Base-by-base conservation (phyloP, 352 stramenopile species). In the Globisporangium ultimum region DNA sequence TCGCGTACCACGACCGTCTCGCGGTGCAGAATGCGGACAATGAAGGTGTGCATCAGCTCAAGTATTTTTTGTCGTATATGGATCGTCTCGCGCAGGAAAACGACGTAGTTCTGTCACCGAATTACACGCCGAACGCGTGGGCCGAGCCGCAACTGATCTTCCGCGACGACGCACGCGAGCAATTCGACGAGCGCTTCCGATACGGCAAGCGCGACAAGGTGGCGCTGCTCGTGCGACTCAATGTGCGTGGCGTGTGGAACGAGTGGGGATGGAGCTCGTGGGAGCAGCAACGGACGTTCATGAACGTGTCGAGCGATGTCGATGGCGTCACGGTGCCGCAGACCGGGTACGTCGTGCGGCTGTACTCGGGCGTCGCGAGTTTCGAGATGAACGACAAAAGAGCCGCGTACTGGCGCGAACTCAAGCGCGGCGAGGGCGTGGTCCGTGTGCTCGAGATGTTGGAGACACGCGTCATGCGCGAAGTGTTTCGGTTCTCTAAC, bases 81-180 rank as follows among this genome's bases (percentile, higher is more conserved):
- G 71, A 86, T 42, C 72, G 76, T 8, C 54, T 84, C 32, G 63
- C 58, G 14, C 28, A 71, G 20, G 70, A 82, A 24, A 84, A 86
- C 45, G 68, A 76, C n/a, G 51, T 77, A 20, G 58, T 86, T 18
- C 63, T 86, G 18, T 61, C 66, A 53, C 45, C 66, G 0, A 32
- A 58, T 1, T 86, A 79, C 32, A 67, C 47, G 36, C 34, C 64
- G 2, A 38, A 78, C 8, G 65, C 76, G 13, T 82, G 74, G 74
- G 76, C 74, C 40, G 76, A 86, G n/a, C 74, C 76, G 40, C 76
- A 86, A 56, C 52, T 82, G 46, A 84, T 86, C 14, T 84, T 86
- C 49, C 71, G 72, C n/a, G 60, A 62, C 12, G 71, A 82, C 53
- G 68, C 71, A 2, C 32, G 70, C 36, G 74, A 84, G 62, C 69